Percentiles rank a stretch among this genome's conserved stretches.
These are phyloP conservation scores for Yamadazyma laniorum DNA, from an alignment of 805 yeast genomes.

Conservation along the genomic window DNA sequence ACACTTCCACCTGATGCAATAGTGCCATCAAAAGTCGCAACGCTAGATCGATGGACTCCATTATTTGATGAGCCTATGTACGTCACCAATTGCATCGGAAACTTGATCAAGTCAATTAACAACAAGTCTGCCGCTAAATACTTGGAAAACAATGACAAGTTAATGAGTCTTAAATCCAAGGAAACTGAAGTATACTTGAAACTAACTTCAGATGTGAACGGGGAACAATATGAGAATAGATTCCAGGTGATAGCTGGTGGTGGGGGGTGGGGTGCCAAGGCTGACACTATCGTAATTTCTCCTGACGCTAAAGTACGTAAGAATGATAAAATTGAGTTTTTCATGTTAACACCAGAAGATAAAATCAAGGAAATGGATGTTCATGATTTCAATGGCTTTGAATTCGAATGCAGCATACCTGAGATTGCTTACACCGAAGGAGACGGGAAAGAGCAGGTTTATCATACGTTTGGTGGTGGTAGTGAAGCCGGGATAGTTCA, in stretches of 20 bases:
- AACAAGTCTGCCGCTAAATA: slow-evolving; percentile 54
- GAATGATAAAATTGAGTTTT: slow-evolving; percentile 51
- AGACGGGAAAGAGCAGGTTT: not conserved
- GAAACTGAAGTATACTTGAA: slow-evolving; percentile 44
- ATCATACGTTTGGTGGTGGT: slow-evolving; percentile 30
- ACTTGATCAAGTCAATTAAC: slow-evolving; percentile 58
- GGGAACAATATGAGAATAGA: slow-evolving; percentile 21
- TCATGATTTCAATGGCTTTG: slow-evolving; percentile 2
- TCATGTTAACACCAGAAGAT: slow-evolving; percentile 40
- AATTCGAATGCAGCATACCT: slow-evolving; percentile 34
- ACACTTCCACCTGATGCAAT: slow-evolving; percentile 3
- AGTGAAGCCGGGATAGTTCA: slow-evolving; percentile 29
- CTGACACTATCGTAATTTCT: slow-evolving; percentile 63
- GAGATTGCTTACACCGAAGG: slow-evolving; percentile 14
- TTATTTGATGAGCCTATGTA: slow-evolving; percentile 29
- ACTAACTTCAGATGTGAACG: slow-evolving; percentile 16
- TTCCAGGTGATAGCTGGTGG: slow-evolving; percentile 70
- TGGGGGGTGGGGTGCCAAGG: slow-evolving; percentile 72
- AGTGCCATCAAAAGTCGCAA: not conserved
- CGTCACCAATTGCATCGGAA: slow-evolving; percentile 53
- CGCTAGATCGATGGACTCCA: slow-evolving; percentile 34
- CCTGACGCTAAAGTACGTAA: slow-evolving; percentile 47
- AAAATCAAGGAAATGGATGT: slow-evolving; percentile 10
- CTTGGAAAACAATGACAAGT: slow-evolving; percentile 44
- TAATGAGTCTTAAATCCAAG: slow-evolving; percentile 40